A percentile compares a stretch with the other conserved stretches of the same genome.
phyloP scores from a whole-genome alignment of 495 filamentous ascomycete species.

The Penicillium riverlandense region DNA sequence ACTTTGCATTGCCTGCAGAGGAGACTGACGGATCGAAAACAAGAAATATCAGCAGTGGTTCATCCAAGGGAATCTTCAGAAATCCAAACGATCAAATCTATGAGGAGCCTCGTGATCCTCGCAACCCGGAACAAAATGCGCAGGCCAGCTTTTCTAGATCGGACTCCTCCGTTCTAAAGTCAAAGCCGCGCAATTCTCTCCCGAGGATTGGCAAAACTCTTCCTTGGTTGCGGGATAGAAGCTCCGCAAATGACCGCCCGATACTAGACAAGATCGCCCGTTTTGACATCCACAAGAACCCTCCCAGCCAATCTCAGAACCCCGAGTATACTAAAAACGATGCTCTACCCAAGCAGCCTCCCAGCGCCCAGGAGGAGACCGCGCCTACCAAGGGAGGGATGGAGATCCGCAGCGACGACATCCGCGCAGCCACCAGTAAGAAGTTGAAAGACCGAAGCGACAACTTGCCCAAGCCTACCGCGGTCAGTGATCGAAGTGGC shows the following conservation, averaged over 20 bases:
- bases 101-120: slow-evolving; percentile 62
- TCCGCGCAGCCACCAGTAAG: slow-evolving; percentile 86
- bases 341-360: slow-evolving; percentile 22
- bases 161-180: slow-evolving; percentile 44
- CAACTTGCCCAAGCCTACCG: slow-evolving; percentile 75
- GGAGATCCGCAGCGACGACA: slow-evolving; percentile 80
- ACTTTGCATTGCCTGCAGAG: slow-evolving; percentile 32
- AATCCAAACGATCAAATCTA: slow-evolving; percentile 78
- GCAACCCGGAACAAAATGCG: slow-evolving; percentile 20
- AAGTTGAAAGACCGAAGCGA: slow-evolving; percentile 74
- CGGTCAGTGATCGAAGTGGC: slow-evolving; percentile 76
- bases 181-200: slow-evolving; percentile 50
- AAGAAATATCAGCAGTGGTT: slow-evolving; percentile 31
- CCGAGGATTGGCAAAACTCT: slow-evolving; percentile 43
- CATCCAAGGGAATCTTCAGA: slow-evolving; percentile 37
- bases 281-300: slow-evolving; percentile 71
- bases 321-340: slow-evolving; percentile 64
- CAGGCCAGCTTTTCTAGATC: slow-evolving; percentile 26
- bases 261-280: slow-evolving; percentile 49
- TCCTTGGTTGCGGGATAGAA: slow-evolving; percentile 23
- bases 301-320: slow-evolving; percentile 67
- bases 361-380: slow-evolving; percentile 11
- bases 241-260: slow-evolving; percentile 32
- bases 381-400: slow-evolving; percentile 59
- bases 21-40: slow-evolving; percentile 19